These are phyloP conservation scores for Solanum commersonii DNA, from an alignment of 257 asterid genomes.

Conservation along the genomic window DNA sequence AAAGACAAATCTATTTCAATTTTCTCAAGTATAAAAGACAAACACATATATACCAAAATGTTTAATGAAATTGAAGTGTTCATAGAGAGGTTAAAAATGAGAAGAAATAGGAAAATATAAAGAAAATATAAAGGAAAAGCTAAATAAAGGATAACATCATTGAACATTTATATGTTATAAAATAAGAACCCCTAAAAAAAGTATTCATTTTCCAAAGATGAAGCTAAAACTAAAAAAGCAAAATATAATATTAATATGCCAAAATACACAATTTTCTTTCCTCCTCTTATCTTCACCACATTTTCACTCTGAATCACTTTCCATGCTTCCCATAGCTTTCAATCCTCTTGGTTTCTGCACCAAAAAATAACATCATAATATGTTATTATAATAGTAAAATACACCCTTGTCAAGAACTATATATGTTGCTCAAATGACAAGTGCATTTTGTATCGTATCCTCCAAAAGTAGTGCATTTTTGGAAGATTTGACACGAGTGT, in stretches of 20 bases:
- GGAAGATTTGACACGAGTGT: not conserved
- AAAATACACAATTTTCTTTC: not conserved
- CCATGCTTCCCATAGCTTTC: slow-evolving; percentile 32
- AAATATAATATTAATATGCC: not conserved
- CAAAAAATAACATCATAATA: not conserved
- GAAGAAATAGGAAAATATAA: not conserved
- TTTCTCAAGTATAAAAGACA: not conserved
- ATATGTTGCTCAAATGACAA: not conserved
- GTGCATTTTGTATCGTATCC: not conserved
- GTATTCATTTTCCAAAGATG: not conserved
- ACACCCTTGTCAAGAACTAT: not conserved
- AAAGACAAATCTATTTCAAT: not conserved
- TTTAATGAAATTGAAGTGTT: not conserved
- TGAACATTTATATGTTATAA: not conserved
- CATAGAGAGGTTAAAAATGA: not conserved
- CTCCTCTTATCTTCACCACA: not conserved
- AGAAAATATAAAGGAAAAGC: too few relatives aligned
- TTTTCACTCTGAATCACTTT: slow-evolving; percentile 27
- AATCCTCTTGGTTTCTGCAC: slow-evolving; percentile 33
- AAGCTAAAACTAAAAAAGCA: not conserved
- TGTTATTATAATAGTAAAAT: not conserved
- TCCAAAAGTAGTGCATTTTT: not conserved
- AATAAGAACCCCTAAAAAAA: not conserved
- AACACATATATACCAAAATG: not conserved
- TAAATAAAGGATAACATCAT: not conserved